Evolutionary conservation across 148 eudicot genomes (phyloP), one percentile per base, ranked within the genome.

Genomic region (Pouteria glomerata): DNA sequence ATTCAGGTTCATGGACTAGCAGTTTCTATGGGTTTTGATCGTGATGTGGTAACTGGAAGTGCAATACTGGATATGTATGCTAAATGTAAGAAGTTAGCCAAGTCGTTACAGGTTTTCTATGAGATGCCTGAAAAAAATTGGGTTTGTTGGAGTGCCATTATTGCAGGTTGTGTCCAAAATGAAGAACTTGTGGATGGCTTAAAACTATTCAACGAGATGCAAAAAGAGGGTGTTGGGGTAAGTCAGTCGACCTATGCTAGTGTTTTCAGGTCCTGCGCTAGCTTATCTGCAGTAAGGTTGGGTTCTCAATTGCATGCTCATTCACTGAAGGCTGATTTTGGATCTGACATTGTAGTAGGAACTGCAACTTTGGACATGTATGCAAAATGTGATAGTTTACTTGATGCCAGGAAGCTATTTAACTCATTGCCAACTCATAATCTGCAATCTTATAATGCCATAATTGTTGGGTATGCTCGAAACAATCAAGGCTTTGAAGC

Each of bases 341-440:
- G 85, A 64, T 69, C 72, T 68, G 98, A 94, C 72, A 65, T 78
- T 27, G 71, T 94, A 34, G 97, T 91, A 31, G 87, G 90, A 45
- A 94, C 98, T 66, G 97, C 98, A 73, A 86, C 89, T 69, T 57
- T 89, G 71, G 98, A 94, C 69, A 94, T 94, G 98, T 94, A 91
- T 77, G 91, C 98, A 34, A 91, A 94, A 74, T 89, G 90, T 76
- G 82, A 73, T 53, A 72, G 41, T 74, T 79, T 88, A 70, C 66
- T 39, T 45, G 83, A 86, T 74, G 89, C 97, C 73, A 81, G 85
- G 56, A 88, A 84, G 81, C 79, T 94, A 56, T 94, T 94, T 74
- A 71, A 81, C 69, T 79, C 70, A 42, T 73, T 94, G 67, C 86
- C 88, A 18, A 68, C 47, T 44, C 93, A 57, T 67, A 82, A 76